Evolutionary conservation across 805 yeast genomes (phyloP), one percentile per base, ranked within the genome.

Genomic region (Saturnispora sanitii): DNA sequence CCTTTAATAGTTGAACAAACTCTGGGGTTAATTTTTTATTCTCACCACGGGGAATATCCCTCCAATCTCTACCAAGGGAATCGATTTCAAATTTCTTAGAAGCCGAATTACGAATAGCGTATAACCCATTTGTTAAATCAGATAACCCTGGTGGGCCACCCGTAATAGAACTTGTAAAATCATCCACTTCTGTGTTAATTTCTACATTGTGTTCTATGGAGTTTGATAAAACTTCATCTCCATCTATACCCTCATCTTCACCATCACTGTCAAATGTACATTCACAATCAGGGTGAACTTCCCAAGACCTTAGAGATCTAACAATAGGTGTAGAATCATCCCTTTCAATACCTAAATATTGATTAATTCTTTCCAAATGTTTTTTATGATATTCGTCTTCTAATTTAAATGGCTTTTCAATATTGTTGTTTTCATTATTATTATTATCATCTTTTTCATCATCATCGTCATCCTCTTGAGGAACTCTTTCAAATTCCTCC

Each of bases 51-150:
- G 83, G 81, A 11, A 78, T 65, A 55, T 79, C 87, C 49, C 86
- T 61, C 84, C 87, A 79, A 58, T 81, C 87, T 27, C 73, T 63
- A 0, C 84, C 85, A 35, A 65, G 55, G 21, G 72, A 69, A 53
- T 77, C 84, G 54, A 74, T 71, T 37, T 73, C 76, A 29, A 73
- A 59, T 4, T 46, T 48, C 12, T 48, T 47, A 1, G 60, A 53
- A 2, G 51, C 46, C 8, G 52, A 44, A 3, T 67, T 54, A 45
- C 72, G 52, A 1, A 62, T 57, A 1, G 71, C 68, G 4, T 53
- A 46, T 11, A 62, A 58, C 4, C 41, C 45, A 32, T 41, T 42
- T 9, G 33, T 38, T 13, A 29, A 38, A 16, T 45, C 38, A 9
- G 38, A 33, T 8, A 17, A 21, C 22, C 27, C 21, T 3, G 23